phyloP scores from a whole-genome alignment of 257 asterid genomes.

The Fraxinus quadrangulata region DNA sequence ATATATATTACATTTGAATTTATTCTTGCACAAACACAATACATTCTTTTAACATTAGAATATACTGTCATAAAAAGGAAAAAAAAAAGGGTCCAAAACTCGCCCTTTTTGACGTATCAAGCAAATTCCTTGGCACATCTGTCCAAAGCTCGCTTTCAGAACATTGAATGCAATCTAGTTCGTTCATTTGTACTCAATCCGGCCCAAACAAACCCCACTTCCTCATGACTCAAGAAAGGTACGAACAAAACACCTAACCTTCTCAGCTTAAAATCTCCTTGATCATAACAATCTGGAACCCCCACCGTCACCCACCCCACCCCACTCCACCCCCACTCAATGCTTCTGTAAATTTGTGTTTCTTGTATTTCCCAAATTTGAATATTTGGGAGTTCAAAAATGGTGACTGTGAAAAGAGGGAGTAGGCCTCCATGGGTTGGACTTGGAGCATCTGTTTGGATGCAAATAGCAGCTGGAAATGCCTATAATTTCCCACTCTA shows the following conservation, averaged over 20 bases:
- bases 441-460: constrained; percentile 70
- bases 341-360: background rate
- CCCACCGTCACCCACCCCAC: no score
- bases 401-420: constrained; percentile 53
- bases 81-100: background rate
- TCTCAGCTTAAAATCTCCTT: constrained; percentile 2
- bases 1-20: no score
- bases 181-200: background rate
- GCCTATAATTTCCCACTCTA: constrained; percentile 68
- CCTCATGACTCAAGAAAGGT: background rate
- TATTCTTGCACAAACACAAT: no score
- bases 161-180: background rate
- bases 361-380: constrained; percentile 3
- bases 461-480: constrained; percentile 69
- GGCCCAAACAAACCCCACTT: background rate
- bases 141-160: background rate
- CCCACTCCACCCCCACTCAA: no score
- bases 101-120: background rate
- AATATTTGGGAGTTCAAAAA: constrained; percentile 20
- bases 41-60: no score
- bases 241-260: constrained; percentile 6
- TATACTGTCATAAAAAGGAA: no score
- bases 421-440: constrained; percentile 83
- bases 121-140: background rate
- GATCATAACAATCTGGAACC: background rate